Base-by-base conservation (phyloP, 805 yeast species). In the Wickerhamiella sergipiensis region DNA sequence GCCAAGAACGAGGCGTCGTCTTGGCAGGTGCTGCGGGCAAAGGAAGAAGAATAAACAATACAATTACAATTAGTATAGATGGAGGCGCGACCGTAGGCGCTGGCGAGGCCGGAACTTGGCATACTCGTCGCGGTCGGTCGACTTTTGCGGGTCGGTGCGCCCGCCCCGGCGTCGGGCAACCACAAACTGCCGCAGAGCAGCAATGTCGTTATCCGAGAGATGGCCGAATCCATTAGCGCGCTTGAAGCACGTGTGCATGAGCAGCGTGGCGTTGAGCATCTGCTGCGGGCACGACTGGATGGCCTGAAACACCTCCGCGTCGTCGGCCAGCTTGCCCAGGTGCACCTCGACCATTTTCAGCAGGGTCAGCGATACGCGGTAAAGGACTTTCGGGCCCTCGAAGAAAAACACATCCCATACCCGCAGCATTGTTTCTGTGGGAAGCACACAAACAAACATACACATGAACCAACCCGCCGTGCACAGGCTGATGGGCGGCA, bases 391-490 rank as follows among this genome's bases (percentile, higher is more conserved):
- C 1, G 95, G 82, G 26, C 87, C 96, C 64, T 90, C 97, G 62
- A 84, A 87, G 72, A 94, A 89, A 47, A 90, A 68, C 55, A 94
- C 85, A 66, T 92, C 98, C 97, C 98, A 90, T 0, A 92, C 81
- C 51, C 97, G 70, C 44, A 92, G 69, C 8, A 87, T 83, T 0
- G 94, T 78, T 61, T 92, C 97, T 21, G 87, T 79, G 0, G 98
- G 98, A 23, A 92, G 67, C 0, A 83, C 79, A 0, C 95, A 95
- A 36, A 92, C 87, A 67, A 85, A 92, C n/a, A 86, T 77, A 59
- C 96, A 85, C 97, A 92, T 90, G 63, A 92, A 92, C 98, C 98
- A 92, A 50, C 95, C 81, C 0, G 96, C 90, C 0, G 97, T 92
- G 57, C 95, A 92, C 45, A 92, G 72, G 1, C 96, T 85, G 3